phyloP scores from a whole-genome alignment of 257 asterid species.

The Phtheirospermum japonicum region DNA sequence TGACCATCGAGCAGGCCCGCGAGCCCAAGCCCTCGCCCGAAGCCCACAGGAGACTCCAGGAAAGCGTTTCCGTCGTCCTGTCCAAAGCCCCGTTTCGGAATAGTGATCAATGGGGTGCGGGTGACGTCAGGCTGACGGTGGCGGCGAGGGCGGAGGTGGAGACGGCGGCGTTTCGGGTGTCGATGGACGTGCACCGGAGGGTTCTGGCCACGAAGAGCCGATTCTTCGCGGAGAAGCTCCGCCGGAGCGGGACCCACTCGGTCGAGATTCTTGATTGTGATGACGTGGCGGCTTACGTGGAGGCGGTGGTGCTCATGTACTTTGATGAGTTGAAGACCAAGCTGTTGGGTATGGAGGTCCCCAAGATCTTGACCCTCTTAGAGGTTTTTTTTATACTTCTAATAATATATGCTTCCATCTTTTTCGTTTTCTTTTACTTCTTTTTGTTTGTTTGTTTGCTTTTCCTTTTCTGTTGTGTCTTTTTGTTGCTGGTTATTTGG shows the following conservation, averaged over 20 bases:
- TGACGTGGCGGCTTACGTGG: constrained; percentile 80
- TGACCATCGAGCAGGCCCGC: constrained; percentile 65
- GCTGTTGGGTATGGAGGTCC: constrained; percentile 57
- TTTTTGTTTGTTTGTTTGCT: not conserved
- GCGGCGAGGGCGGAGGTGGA: constrained; percentile 46
- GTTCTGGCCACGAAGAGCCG: constrained; percentile 64
- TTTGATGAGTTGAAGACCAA: constrained; percentile 55
- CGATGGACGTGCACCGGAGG: constrained; percentile 73
- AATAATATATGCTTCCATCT: too few relatives aligned
- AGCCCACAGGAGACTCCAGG: constrained; percentile 46
- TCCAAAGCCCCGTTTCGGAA: constrained; percentile 48
- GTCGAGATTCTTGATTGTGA: constrained; percentile 93
- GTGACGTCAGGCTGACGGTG: constrained; percentile 82
- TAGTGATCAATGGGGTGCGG: constrained; percentile 32
- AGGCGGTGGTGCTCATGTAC: constrained; percentile 82
- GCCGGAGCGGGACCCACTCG: constrained; percentile 61
- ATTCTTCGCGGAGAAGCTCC: constrained; percentile 74
- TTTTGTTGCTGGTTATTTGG: not conserved
- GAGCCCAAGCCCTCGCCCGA: constrained; percentile 44
- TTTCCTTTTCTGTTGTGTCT: not conserved
- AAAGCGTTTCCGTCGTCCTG: constrained; percentile 52
- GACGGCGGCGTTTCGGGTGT: constrained; percentile 35
- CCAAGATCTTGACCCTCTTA: constrained; percentile 67
- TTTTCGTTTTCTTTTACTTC: not conserved
- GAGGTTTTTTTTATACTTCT: constrained; percentile 53